phyloP scores from a whole-genome alignment of 2,329 filamentous ascomycete genomes.

The Leptosphaerulina australis region DNA sequence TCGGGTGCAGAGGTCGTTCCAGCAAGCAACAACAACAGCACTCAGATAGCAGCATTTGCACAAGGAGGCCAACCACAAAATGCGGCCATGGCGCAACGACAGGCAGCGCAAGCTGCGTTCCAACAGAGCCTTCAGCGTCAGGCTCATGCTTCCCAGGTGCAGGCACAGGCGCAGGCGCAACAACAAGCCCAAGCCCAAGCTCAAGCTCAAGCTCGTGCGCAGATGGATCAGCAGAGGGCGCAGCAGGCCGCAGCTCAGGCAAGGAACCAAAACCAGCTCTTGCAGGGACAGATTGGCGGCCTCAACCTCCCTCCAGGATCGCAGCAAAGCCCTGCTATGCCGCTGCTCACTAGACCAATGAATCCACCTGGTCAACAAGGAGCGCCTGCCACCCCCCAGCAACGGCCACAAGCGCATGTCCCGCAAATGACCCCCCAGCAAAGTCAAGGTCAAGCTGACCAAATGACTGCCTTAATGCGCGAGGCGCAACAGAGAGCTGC shows the following conservation, averaged over 20 bases:
- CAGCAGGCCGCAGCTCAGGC: constrained; percentile 45
- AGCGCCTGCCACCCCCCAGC: constrained; percentile 43
- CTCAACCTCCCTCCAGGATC: constrained; percentile 51
- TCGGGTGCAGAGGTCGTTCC: constrained; percentile 68
- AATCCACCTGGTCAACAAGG: constrained; percentile 52
- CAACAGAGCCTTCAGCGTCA: constrained; percentile 47
- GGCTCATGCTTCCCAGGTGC: constrained; percentile 25
- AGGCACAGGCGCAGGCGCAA: constrained; percentile 34
- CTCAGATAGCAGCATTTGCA: constrained; percentile 46
- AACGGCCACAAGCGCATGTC: constrained; percentile 43
- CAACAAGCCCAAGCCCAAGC: constrained; percentile 34
- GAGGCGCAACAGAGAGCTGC: constrained; percentile 46
- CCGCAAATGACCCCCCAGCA: constrained; percentile 45
- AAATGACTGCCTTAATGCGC: constrained; percentile 39
- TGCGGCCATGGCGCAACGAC: constrained; percentile 37
- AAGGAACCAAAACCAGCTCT: constrained; percentile 40
- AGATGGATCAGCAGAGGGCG: constrained; percentile 38
- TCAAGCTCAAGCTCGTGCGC: constrained; percentile 29
- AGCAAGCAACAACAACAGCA: constrained; percentile 61
- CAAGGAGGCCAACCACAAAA: constrained; percentile 38
- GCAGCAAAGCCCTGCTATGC: constrained; percentile 55
- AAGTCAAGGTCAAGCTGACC: constrained; percentile 36
- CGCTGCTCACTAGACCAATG: constrained; percentile 57
- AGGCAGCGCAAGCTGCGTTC: constrained; percentile 32
- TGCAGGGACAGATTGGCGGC: constrained; percentile 48